A percentile compares a stretch with the other conserved stretches of the same genome.
Conservation (phyloP, 2,329 filamentous ascomycete species). For the Neocatenulostroma microsporum region DNA sequence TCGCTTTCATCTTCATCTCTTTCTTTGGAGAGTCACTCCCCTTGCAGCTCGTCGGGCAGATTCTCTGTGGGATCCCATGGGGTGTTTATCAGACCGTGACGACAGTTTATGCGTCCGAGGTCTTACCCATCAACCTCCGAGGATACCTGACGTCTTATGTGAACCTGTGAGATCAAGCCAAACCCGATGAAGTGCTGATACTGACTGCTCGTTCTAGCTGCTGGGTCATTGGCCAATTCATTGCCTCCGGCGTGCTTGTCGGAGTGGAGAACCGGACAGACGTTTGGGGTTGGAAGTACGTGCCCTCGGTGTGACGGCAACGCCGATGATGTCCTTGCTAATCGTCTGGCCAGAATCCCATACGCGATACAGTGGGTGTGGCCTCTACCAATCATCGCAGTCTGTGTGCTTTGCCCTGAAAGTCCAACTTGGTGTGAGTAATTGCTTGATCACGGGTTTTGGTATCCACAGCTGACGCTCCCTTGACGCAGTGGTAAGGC, state of each 20-base stretch:
- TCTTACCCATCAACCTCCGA: slow-evolving; percentile 51
- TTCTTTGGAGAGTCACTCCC: slow-evolving; percentile 34
- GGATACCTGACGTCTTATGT: slow-evolving; percentile 53
- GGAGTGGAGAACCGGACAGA: slow-evolving; percentile 25
- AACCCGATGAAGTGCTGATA: background rate
- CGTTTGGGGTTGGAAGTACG: slow-evolving; percentile 32
- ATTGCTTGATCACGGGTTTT: background rate
- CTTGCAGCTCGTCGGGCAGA: slow-evolving; percentile 23
- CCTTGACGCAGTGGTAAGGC: background rate
- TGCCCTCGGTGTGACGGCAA: background rate
- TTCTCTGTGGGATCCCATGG: slow-evolving; percentile 33
- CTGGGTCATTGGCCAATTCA: slow-evolving; percentile 53
- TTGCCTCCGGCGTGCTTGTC: slow-evolving; percentile 35
- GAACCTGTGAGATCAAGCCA: slow-evolving; percentile 42
- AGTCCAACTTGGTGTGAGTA: slow-evolving; percentile 9
- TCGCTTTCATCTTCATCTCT: slow-evolving; percentile 46
- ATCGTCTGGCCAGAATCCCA: slow-evolving; percentile 24
- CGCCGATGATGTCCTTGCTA: background rate
- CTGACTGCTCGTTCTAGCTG: slow-evolving; percentile 1
- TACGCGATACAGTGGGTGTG: slow-evolving; percentile 39
- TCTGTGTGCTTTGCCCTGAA: slow-evolving; percentile 7
- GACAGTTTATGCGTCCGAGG: slow-evolving; percentile 59
- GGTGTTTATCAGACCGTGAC: slow-evolving; percentile 25
- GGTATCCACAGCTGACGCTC: background rate
- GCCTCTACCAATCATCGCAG: slow-evolving; percentile 25